Percentiles rank a stretch among this genome's conserved stretches.
Conservation (phyloP, 208 protist species). For the Acanthamoeba triangularis region DNA sequence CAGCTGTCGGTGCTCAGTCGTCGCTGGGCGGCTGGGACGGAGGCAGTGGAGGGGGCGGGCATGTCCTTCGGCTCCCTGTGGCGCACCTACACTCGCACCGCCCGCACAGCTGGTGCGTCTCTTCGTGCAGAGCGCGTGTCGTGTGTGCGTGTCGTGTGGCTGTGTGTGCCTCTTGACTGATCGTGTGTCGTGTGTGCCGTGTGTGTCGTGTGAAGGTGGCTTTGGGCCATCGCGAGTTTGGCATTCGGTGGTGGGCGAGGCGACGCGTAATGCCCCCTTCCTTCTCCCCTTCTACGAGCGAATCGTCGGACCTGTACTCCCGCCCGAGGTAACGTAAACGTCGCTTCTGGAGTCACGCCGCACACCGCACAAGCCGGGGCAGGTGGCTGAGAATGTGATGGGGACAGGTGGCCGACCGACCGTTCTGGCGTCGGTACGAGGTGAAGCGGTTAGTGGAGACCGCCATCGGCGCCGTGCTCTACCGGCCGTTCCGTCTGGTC, state of each 20-base stretch:
- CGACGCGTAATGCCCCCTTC: neutral
- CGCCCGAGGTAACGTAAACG: neutral
- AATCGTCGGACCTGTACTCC: neutral
- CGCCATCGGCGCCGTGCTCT: neutral
- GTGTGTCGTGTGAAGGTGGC: neutral
- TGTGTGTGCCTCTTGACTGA: neutral
- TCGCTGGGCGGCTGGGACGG: neutral
- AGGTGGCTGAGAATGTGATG: neutral
- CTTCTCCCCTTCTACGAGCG: neutral
- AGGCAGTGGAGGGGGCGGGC: neutral
- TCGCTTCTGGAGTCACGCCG: too few relatives aligned
- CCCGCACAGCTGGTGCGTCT: neutral
- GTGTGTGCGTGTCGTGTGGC: neutral
- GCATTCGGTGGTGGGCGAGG: neutral
- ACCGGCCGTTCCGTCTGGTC: neutral
- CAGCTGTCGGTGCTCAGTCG: slow-evolving; percentile 16
- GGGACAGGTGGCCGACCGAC: neutral
- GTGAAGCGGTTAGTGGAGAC: neutral
- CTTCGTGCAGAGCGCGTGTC: neutral
- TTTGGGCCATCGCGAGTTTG: neutral
- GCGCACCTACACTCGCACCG: neutral
- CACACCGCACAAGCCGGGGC: too few relatives aligned
- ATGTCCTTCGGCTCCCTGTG: neutral
- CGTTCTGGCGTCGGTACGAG: neutral
- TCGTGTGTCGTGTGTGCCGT: neutral